Percentiles rank a stretch among this genome's conserved stretches.
phyloP scores from a whole-genome alignment of 2,329 filamentous ascomycete genomes.

The Fusarium liriodendri region DNA sequence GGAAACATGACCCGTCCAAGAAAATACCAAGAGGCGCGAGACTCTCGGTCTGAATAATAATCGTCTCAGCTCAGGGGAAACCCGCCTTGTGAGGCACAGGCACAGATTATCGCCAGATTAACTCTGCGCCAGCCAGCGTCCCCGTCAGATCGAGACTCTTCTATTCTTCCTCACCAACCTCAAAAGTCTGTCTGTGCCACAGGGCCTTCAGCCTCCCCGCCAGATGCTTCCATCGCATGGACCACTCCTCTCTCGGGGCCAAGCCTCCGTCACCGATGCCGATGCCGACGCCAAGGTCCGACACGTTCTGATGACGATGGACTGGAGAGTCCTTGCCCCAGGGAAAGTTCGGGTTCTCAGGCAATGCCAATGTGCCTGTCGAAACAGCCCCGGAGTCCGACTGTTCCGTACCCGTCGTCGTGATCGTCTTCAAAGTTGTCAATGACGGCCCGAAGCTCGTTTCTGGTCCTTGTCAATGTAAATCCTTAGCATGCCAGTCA shows the following conservation, averaged over 20 bases:
- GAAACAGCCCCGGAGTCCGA: slow-evolving; percentile 21
- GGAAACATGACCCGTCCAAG: slow-evolving; percentile 24
- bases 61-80: not conserved
- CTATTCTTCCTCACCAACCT: slow-evolving; percentile 5
- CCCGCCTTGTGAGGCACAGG: not conserved
- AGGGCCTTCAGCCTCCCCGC: slow-evolving; percentile 25
- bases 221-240: slow-evolving; percentile 27
- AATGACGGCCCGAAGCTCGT: slow-evolving; percentile 10
- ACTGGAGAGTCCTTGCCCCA: slow-evolving; percentile 52
- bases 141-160: not conserved
- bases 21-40: slow-evolving; percentile 19
- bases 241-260: slow-evolving; percentile 14
- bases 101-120: slow-evolving; percentile 2
- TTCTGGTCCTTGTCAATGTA: slow-evolving; percentile 15
- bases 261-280: slow-evolving; percentile 17
- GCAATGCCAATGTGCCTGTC: slow-evolving; percentile 34
- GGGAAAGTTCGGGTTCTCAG: slow-evolving; percentile 49
- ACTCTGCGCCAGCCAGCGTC: not conserved
- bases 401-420: slow-evolving; percentile 8
- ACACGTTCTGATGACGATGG: slow-evolving; percentile 50
- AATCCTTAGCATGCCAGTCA: not conserved
- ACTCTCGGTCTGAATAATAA: not conserved
- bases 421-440: slow-evolving; percentile 40
- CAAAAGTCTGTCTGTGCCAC: slow-evolving; percentile 17
- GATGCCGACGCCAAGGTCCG: slow-evolving; percentile 37